Base-by-base conservation (phyloP, 495 filamentous ascomycete genomes). In the Chlorociboria aeruginascens region DNA sequence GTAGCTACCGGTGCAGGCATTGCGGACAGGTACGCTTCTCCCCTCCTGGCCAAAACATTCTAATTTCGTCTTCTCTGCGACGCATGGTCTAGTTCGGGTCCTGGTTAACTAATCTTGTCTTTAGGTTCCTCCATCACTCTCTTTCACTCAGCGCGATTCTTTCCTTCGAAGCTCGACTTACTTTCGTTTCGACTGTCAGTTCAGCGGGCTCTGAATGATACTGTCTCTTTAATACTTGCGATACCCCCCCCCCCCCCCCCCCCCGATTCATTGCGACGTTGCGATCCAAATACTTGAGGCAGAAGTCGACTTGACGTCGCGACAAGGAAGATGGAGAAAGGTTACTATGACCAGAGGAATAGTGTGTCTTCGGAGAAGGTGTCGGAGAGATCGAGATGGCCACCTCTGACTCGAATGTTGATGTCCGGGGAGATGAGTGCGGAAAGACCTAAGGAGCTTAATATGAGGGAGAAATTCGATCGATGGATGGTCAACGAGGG, bases 401-500 rank as follows among this genome's bases (percentile, higher is more conserved):
- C 81, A 50, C 78, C 81, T 28, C 70, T 85, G 50, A 78, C 78
- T 44, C 69, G 77, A 44, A 81, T 82, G 76, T 62, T 81, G 61
- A 71, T 79, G 58, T 83, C 77, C 57, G 77, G 78, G 49, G 82
- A 85, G 66, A 81, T 85, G 74, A 77, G 72, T 40, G 70, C 71
- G 51, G 76, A 80, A 53, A 67, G 63, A 54, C 76, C 77, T 52
- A 78, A 74, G 56, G 71, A 76, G 30, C 63, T 86, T 54, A 77
- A 65, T 41, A 60, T 65, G 46, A 56, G 67, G 46, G 68, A 76
- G 55, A 73, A 69, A 52, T 69, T 72, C 49, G 69, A 72, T 40
- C 59, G 67, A 55, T 83, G 81, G 82, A 84, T 86, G 80, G 79
- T 86, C 43, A 85, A 85, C 60, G 82, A 86, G 60, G 83, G 82